Conservation (phyloP, 2,329 filamentous ascomycete genomes). For the Alternaria conjuncta region DNA sequence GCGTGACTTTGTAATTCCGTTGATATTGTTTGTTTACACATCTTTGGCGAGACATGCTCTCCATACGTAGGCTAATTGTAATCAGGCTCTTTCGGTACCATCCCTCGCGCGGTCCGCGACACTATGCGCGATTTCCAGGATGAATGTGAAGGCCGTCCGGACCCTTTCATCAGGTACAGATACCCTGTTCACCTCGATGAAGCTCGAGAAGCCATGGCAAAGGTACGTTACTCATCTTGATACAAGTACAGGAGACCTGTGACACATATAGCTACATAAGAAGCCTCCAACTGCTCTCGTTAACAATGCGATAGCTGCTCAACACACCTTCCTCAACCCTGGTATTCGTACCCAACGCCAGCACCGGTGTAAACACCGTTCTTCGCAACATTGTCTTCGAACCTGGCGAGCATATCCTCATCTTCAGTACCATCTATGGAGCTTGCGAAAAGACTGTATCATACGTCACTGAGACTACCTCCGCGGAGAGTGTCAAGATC, state of each 20-base stretch:
- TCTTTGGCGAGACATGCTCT: neutral
- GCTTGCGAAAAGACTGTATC: slow-evolving; percentile 76
- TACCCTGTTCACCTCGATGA: slow-evolving; percentile 68
- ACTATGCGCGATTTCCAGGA: slow-evolving; percentile 71
- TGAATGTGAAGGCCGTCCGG: slow-evolving; percentile 70
- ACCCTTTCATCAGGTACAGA: slow-evolving; percentile 76
- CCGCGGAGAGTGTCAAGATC: slow-evolving; percentile 61
- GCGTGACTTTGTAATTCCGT: too few species aligned
- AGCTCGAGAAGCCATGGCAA: slow-evolving; percentile 65
- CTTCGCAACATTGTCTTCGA: slow-evolving; percentile 76
- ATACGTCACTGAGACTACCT: slow-evolving; percentile 73
- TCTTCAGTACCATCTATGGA: slow-evolving; percentile 80
- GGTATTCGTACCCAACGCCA: slow-evolving; percentile 84
- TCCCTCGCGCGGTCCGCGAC: slow-evolving; percentile 67
- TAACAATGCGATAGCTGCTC: slow-evolving; percentile 57
- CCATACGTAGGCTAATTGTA: neutral
- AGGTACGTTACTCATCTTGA: slow-evolving; percentile 6
- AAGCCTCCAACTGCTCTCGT: neutral
- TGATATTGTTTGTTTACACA: too few species aligned
- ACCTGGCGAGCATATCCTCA: slow-evolving; percentile 75
- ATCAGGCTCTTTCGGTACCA: slow-evolving; percentile 77
- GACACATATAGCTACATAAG: neutral
- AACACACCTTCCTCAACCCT: slow-evolving; percentile 69
- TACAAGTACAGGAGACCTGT: neutral
- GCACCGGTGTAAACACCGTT: slow-evolving; percentile 77